A percentile compares a stretch with the other conserved stretches of the same genome.
Evolutionary conservation across 768 basidiomycete genomes (phyloP).

Genomic region (Suillus spraguei): DNA sequence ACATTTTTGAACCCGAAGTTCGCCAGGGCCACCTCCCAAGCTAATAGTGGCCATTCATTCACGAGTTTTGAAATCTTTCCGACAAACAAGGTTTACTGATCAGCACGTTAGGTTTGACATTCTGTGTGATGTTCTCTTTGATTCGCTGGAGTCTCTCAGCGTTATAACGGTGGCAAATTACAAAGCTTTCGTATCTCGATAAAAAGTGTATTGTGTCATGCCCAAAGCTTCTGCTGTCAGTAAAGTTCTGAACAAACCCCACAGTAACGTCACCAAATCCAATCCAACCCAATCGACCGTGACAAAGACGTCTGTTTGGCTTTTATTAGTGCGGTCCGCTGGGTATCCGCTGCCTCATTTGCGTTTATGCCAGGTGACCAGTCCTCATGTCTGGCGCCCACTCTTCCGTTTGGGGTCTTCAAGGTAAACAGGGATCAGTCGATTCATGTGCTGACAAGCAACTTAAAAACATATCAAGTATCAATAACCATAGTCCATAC

Average conservation of each 20-base stretch:
- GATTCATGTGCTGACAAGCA: background rate
- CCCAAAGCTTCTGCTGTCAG: background rate
- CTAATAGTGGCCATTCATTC: background rate
- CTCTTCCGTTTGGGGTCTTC: background rate
- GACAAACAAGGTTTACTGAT: background rate
- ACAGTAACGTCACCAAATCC: background rate
- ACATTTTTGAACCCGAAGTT: background rate
- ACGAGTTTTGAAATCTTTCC: background rate
- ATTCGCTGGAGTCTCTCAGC: background rate
- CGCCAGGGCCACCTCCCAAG: background rate
- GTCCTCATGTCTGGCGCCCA: background rate
- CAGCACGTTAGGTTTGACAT: background rate
- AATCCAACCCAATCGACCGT: too few relatives aligned
- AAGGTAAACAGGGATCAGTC: background rate
- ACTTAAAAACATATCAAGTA: constrained; percentile 3
- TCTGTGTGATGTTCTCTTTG: background rate
- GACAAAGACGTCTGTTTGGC: background rate
- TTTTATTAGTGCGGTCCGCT: background rate
- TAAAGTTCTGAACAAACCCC: background rate
- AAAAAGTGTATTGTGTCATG: background rate
- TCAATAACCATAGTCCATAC: constrained; percentile 11
- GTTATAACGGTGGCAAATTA: constrained; percentile 1
- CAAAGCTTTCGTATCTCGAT: background rate
- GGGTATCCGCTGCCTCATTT: background rate
- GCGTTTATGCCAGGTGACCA: constrained; percentile 1